Percentiles rank a stretch among this genome's conserved stretches.
These are phyloP conservation scores for Botryotinia calthae DNA, from an alignment of 2,329 filamentous ascomycete genomes.

Conservation along the genomic window DNA sequence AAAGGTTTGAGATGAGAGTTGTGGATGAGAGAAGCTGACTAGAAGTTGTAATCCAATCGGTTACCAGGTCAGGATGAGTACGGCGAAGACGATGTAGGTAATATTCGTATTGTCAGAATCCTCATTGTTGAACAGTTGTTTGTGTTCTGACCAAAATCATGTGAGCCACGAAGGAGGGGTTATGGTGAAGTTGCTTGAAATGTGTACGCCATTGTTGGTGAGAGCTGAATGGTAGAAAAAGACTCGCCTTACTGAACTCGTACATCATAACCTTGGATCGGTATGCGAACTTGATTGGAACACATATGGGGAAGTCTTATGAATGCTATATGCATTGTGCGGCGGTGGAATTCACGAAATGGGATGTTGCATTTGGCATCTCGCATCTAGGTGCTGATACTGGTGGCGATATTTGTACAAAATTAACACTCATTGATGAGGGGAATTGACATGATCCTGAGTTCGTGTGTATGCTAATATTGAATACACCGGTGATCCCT, in stretches of 20 bases:
- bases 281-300: neutral
- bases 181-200: neutral
- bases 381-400: neutral
- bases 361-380: constrained; percentile 7
- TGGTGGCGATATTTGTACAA: neutral
- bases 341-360: neutral
- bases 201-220: constrained; percentile 6
- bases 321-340: neutral
- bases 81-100: neutral
- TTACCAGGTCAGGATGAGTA: neutral
- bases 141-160: neutral
- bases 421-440: neutral
- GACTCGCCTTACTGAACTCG: neutral
- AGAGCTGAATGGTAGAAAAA: neutral
- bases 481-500: neutral
- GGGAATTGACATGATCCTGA: neutral
- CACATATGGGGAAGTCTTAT: neutral
- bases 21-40: neutral
- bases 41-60: neutral
- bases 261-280: neutral
- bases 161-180: neutral
- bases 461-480: neutral
- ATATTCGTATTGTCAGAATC: neutral
- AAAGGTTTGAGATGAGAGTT: neutral
- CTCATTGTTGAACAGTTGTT: neutral